These are phyloP conservation scores for Suhomyces sp. DNA, from an alignment of 805 yeast species.

Conservation along the genomic window DNA sequence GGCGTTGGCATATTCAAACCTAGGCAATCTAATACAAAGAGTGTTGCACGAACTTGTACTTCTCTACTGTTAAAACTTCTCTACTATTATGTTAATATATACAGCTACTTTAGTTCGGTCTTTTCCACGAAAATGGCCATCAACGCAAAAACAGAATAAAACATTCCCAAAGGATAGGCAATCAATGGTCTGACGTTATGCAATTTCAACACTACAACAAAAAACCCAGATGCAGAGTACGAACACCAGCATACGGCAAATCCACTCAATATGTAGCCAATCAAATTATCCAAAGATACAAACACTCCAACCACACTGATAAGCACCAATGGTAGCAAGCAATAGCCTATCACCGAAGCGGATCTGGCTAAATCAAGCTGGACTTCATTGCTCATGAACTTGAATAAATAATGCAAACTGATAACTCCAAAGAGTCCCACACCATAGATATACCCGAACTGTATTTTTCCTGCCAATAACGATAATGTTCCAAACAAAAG, in stretches of 20 bases:
- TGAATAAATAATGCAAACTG: constrained; percentile 79
- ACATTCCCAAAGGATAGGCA: constrained; percentile 90
- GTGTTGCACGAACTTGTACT: too few relatives aligned
- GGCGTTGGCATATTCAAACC: too few relatives aligned
- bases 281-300: constrained; percentile 61
- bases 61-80: too few relatives aligned
- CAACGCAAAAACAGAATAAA: constrained; percentile 90
- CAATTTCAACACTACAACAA: constrained; percentile 78
- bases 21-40: too few relatives aligned
- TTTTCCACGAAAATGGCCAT: constrained; percentile 83
- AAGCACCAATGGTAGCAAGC: constrained; percentile 83
- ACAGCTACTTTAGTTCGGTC: constrained; percentile 4
- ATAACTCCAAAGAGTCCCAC: constrained; percentile 90
- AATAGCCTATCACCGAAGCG: constrained; percentile 91
- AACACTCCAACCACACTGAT: constrained; percentile 70
- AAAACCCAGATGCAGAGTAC: constrained; percentile 87
- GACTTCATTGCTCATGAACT: constrained; percentile 72
- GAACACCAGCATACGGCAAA: constrained; percentile 87
- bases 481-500: constrained; percentile 80
- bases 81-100: too few relatives aligned
- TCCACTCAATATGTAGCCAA: constrained; percentile 69
- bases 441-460: constrained; percentile 95
- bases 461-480: constrained; percentile 86
- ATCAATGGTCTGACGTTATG: constrained; percentile 84
- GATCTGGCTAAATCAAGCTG: constrained; percentile 64